Evolutionary conservation across 1,284 basidiomycete genomes (phyloP).

Genomic region (Ustilago esculenta): DNA sequence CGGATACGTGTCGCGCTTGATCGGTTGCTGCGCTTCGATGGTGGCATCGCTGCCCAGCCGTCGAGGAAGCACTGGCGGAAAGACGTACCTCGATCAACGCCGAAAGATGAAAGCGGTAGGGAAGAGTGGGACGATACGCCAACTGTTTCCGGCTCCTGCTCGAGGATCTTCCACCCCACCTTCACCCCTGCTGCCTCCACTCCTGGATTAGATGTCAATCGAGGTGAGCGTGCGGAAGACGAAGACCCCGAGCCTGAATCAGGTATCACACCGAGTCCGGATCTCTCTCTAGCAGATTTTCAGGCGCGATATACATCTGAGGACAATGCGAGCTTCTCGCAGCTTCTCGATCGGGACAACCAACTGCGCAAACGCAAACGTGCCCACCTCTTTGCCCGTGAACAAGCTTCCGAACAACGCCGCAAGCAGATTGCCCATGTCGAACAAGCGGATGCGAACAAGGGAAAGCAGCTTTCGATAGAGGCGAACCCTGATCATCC

Average conservation of each 20-base stretch:
- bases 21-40: slow-evolving; percentile 41
- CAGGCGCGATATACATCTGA: slow-evolving; percentile 61
- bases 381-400: slow-evolving; percentile 54
- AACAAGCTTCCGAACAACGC: slow-evolving; percentile 33
- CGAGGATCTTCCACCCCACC: slow-evolving; percentile 13
- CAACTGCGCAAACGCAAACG: slow-evolving; percentile 42
- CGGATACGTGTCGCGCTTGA: slow-evolving; percentile 33
- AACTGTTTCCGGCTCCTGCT: not conserved
- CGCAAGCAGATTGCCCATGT: slow-evolving; percentile 15
- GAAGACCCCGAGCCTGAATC: slow-evolving; percentile 16
- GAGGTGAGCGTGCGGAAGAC: not conserved
- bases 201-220: not conserved
- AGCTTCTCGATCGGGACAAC: slow-evolving; percentile 55
- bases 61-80: not conserved
- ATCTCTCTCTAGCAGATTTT: slow-evolving; percentile 53
- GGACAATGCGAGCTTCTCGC: slow-evolving; percentile 63
- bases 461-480: slow-evolving; percentile 41
- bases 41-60: slow-evolving; percentile 6
- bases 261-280: slow-evolving; percentile 18
- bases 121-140: slow-evolving; percentile 45
- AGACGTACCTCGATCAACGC: not conserved
- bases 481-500: slow-evolving; percentile 30
- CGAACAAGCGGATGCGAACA: slow-evolving; percentile 23
- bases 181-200: slow-evolving; percentile 20
- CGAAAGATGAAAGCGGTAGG: not conserved